Conservation (phyloP, 2,329 filamentous ascomycete genomes). For the Epicoccum nigrum region DNA sequence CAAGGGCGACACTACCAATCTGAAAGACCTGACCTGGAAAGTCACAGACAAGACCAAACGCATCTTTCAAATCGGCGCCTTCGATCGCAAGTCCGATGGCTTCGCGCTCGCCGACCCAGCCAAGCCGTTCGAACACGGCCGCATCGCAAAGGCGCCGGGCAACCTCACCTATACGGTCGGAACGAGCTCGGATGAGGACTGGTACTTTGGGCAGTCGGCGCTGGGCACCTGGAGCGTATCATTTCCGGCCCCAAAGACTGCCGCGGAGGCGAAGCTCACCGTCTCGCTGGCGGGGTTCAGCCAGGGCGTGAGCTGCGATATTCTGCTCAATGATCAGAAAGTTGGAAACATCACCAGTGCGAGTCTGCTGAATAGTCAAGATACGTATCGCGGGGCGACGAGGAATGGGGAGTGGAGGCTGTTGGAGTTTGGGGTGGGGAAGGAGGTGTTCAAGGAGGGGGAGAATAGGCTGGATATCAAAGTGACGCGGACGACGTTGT, state of each 20-base stretch:
- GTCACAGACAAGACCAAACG: slow-evolving; percentile 45
- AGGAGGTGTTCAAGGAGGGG: slow-evolving; percentile 39
- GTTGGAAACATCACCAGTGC: slow-evolving; percentile 51
- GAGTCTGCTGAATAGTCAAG: slow-evolving; percentile 52
- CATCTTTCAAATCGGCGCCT: slow-evolving; percentile 58
- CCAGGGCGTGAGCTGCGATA: slow-evolving; percentile 48
- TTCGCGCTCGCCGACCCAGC: slow-evolving; percentile 51
- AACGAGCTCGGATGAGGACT: slow-evolving; percentile 46
- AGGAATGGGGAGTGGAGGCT: slow-evolving; percentile 56
- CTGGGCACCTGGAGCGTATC: slow-evolving; percentile 42
- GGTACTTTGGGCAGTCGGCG: slow-evolving; percentile 57
- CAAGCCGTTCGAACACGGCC: slow-evolving; percentile 53
- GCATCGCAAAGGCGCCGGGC: slow-evolving; percentile 53
- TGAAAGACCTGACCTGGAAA: slow-evolving; percentile 52
- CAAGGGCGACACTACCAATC: slow-evolving; percentile 42
- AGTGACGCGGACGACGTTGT: slow-evolving; percentile 45
- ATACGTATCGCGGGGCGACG: slow-evolving; percentile 56
- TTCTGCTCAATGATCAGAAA: slow-evolving; percentile 51
- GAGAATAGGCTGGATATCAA: slow-evolving; percentile 48
- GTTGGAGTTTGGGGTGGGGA: slow-evolving; percentile 49
- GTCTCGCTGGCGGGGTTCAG: slow-evolving; percentile 56
- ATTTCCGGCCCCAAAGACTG: slow-evolving; percentile 38
- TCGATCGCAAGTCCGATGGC: slow-evolving; percentile 55
- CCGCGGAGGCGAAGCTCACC: slow-evolving; percentile 46
- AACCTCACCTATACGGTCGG: slow-evolving; percentile 56